Evolutionary conservation across 257 asterid genomes (phyloP).

Genomic region (Solanum dulcamara): DNA sequence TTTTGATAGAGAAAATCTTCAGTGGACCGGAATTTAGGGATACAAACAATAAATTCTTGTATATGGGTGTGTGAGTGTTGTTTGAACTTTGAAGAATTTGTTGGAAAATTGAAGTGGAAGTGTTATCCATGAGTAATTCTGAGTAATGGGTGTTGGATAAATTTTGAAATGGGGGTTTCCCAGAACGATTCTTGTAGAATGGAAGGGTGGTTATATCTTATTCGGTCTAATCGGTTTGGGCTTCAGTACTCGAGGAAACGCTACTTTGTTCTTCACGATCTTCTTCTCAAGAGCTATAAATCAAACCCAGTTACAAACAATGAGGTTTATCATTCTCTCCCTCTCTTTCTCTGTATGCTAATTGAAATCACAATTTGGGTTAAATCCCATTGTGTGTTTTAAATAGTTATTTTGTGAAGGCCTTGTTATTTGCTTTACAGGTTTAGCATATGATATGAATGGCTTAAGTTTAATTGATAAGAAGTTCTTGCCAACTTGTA

Average conservation of each 20-base stretch:
- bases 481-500: background rate
- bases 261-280: constrained; percentile 88
- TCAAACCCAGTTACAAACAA: constrained; percentile 49
- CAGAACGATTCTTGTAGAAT: constrained; percentile 52
- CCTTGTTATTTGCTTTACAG: background rate
- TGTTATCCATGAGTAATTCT: background rate
- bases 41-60: background rate
- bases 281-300: constrained; percentile 74
- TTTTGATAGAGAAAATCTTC: background rate
- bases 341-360: background rate
- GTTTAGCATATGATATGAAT: background rate
- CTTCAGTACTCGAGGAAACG: constrained; percentile 81
- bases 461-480: background rate
- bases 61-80: background rate
- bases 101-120: background rate
- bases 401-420: background rate
- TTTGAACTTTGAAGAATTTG: background rate
- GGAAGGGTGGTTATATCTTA: constrained; percentile 94
- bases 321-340: constrained; percentile 32
- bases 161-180: constrained; percentile 29
- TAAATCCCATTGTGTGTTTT: background rate
- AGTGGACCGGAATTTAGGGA: background rate
- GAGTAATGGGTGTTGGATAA: background rate
- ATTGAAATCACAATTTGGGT: background rate
- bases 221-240: constrained; percentile 83